Evolutionary conservation across 305 asterid genomes (phyloP).

Genomic region (Petunia hybrid): DNA sequence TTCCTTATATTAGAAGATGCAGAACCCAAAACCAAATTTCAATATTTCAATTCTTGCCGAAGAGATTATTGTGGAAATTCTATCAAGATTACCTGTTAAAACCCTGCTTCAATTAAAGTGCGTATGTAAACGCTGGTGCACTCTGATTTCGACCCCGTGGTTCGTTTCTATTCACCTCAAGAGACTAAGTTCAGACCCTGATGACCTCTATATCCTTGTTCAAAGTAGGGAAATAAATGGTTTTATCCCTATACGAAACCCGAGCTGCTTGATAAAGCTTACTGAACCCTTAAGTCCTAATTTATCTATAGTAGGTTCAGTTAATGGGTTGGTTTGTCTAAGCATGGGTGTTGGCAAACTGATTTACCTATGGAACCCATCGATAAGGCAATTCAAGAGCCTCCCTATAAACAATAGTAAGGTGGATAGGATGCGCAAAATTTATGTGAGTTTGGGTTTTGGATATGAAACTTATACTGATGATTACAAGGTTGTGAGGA

Average conservation of each 20-base stretch:
- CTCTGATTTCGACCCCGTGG: conserved; percentile 17
- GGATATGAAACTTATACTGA: not conserved
- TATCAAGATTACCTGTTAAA: not conserved
- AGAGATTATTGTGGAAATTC: conserved; percentile 9
- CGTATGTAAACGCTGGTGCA: not conserved
- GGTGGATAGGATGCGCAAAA: not conserved
- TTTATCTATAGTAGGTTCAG: conserved; percentile 12
- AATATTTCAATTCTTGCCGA: not conserved
- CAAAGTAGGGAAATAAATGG: not conserved
- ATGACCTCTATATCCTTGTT: conserved; percentile 16
- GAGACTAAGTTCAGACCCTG: not conserved
- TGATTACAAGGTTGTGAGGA: conserved; percentile 24
- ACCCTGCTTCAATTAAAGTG: not conserved
- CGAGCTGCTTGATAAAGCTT: not conserved
- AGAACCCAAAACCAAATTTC: not conserved
- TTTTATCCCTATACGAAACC: not conserved
- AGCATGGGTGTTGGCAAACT: not conserved
- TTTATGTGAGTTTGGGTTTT: not conserved
- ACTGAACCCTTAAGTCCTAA: not conserved
- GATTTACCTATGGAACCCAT: conserved; percentile 10
- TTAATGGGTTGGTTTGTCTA: conserved; percentile 27
- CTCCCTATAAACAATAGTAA: not conserved
- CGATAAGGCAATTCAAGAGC: not conserved
- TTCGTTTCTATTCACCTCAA: not conserved
- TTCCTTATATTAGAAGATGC: conserved; percentile 22